Conservation (phyloP, 371 early-diverging fungal genomes). For the Apophysomyces sp. region DNA sequence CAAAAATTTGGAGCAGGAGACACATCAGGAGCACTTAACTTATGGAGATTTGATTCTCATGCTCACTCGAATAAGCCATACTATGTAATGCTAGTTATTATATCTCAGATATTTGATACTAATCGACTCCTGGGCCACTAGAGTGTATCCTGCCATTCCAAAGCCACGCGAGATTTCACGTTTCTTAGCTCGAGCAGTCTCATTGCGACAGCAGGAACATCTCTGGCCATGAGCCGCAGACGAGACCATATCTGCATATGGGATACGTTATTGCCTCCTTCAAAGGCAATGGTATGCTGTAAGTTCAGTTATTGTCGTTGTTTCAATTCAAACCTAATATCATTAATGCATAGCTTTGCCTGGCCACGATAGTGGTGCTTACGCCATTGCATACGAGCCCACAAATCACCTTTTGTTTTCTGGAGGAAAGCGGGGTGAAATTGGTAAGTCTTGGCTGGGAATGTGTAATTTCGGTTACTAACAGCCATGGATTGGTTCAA, state of each 20-base stretch:
- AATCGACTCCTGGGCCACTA: conserved; percentile 4
- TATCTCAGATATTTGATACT: neutral
- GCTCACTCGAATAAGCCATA: conserved; percentile 62
- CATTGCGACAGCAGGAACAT: conserved; percentile 75
- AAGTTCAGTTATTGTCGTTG: conserved; percentile 15
- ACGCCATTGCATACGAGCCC: conserved; percentile 66
- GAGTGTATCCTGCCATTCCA: conserved; percentile 60
- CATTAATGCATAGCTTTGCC: conserved; percentile 28
- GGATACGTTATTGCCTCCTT: conserved; percentile 74
- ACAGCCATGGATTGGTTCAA: conserved; percentile 11
- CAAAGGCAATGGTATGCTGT: conserved; percentile 61
- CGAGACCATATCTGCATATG: conserved; percentile 70
- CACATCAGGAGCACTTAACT: conserved; percentile 60
- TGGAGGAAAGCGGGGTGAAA: conserved; percentile 78
- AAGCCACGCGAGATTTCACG: conserved; percentile 69
- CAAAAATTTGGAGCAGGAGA: conserved; percentile 78
- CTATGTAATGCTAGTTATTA: conserved; percentile 22
- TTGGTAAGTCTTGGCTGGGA: conserved; percentile 48
- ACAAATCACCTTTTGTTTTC: conserved; percentile 64
- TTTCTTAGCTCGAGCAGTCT: conserved; percentile 73
- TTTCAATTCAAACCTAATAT: neutral
- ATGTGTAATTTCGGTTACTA: neutral
- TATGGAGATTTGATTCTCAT: conserved; percentile 78
- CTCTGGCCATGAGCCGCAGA: conserved; percentile 50
- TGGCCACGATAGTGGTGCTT: conserved; percentile 61